Evolutionary conservation across 257 asterid species (phyloP).

Genomic region (Przewalskia tangutica): DNA sequence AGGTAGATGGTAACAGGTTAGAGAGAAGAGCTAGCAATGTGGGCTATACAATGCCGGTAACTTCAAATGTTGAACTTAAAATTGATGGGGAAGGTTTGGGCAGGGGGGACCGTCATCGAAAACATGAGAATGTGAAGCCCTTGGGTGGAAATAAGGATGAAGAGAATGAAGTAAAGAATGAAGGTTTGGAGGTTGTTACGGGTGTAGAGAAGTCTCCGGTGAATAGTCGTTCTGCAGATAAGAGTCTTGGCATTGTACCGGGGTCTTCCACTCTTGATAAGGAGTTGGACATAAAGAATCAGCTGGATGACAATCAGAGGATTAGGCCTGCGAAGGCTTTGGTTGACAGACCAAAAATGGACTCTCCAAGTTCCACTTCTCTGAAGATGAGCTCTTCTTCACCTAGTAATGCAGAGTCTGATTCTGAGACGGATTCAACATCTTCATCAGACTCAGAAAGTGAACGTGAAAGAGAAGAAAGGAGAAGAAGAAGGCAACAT

Average conservation of each 20-base stretch:
- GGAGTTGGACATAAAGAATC: constrained; percentile 28
- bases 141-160: constrained; percentile 15
- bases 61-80: constrained; percentile 30
- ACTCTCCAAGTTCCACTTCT: constrained; percentile 31
- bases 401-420: constrained; percentile 60
- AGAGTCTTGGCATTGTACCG: not conserved
- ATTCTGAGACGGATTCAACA: constrained; percentile 58
- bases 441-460: constrained; percentile 83
- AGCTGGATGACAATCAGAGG: constrained; percentile 23
- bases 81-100: constrained; percentile 25
- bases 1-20: constrained; percentile 22
- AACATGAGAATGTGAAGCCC: constrained; percentile 13
- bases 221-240: constrained; percentile 14
- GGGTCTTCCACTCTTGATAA: constrained; percentile 25
- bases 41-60: constrained; percentile 32
- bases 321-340: constrained; percentile 16
- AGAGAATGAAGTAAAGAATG: constrained; percentile 17
- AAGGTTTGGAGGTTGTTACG: constrained; percentile 20
- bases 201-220: constrained; percentile 24
- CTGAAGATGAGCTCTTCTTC: constrained; percentile 42
- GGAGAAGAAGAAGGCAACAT: constrained; percentile 77
- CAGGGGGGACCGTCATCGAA: constrained; percentile 27
- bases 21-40: constrained; percentile 33
- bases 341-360: constrained; percentile 25
- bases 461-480: constrained; percentile 81